These are phyloP conservation scores for Pyrenophora seminiperda DNA, from an alignment of 2,329 filamentous ascomycete genomes.

Conservation along the genomic window DNA sequence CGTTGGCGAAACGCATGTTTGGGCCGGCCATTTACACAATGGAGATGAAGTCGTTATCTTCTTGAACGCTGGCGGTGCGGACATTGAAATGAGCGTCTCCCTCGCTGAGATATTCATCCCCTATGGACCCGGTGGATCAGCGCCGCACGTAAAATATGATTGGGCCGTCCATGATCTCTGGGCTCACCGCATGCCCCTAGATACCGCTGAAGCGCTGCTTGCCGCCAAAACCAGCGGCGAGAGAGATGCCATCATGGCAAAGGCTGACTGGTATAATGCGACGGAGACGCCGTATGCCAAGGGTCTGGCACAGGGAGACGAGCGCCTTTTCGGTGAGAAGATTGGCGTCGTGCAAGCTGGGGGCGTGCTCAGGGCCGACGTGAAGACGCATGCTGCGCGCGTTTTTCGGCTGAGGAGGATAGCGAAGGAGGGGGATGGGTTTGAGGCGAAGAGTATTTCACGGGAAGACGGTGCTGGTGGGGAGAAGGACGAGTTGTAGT, in stretches of 20 bases:
- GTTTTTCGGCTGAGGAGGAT: slow-evolving; percentile 28
- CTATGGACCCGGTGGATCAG: slow-evolving; percentile 31
- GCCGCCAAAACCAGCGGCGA: slow-evolving; percentile 14
- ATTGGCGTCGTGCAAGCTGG: slow-evolving; percentile 29
- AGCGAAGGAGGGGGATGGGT: slow-evolving; percentile 25
- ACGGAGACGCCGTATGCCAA: slow-evolving; percentile 28
- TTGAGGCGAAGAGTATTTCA: slow-evolving; percentile 31
- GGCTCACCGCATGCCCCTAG: slow-evolving; percentile 28
- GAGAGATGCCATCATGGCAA: slow-evolving; percentile 19
- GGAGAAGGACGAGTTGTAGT: slow-evolving; percentile 25
- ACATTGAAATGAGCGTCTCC: slow-evolving; percentile 27
- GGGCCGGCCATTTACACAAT: slow-evolving; percentile 29
- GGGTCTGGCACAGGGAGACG: slow-evolving; percentile 24
- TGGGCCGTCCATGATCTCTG: slow-evolving; percentile 34
- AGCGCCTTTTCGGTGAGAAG: slow-evolving; percentile 31
- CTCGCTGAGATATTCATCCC: slow-evolving; percentile 33
- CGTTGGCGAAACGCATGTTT: slow-evolving; percentile 33
- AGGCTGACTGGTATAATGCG: slow-evolving; percentile 31
- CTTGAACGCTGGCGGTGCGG: slow-evolving; percentile 26
- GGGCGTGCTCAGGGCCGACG: slow-evolving; percentile 21
- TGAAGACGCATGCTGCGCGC: slow-evolving; percentile 29
- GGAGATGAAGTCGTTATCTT: slow-evolving; percentile 31
- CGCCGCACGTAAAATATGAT: slow-evolving; percentile 29
- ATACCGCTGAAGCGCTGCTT: slow-evolving; percentile 21
- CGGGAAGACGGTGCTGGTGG: slow-evolving; percentile 9